Evolutionary conservation across 2,329 filamentous ascomycete genomes (phyloP).

Genomic region (Tricladium varicosporioides): DNA sequence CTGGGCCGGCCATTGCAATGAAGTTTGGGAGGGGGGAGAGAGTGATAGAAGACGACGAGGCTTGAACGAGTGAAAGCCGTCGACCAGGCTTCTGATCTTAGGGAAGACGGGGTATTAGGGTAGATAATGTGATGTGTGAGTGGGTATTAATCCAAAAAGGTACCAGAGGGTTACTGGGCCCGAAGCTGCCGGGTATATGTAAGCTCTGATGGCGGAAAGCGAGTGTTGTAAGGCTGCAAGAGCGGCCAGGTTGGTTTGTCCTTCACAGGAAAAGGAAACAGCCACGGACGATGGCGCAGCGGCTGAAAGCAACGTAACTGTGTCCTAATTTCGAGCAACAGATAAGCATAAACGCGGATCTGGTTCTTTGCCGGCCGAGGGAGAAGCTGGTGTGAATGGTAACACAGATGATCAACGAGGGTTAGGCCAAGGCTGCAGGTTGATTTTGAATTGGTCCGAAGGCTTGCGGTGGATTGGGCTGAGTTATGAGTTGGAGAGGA

Average conservation of each 20-base stretch:
- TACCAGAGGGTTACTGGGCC: constrained; percentile 18
- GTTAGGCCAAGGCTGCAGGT: constrained; percentile 20
- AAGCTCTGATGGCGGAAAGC: constrained; percentile 26
- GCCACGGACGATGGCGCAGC: constrained; percentile 24
- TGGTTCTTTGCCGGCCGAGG: constrained; percentile 1
- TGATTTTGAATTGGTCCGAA: constrained; percentile 24
- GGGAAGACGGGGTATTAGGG: constrained; percentile 13
- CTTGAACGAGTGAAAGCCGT: constrained; percentile 38
- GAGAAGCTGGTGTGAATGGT: background rate
- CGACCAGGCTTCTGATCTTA: constrained; percentile 27
- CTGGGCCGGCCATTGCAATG: constrained; percentile 80
- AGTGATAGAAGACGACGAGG: constrained; percentile 35
- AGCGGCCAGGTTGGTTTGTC: constrained; percentile 14
- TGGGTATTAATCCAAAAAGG: constrained; percentile 18
- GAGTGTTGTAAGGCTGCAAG: constrained; percentile 32
- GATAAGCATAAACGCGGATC: constrained; percentile 27
- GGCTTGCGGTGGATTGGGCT: constrained; percentile 29
- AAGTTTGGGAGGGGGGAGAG: constrained; percentile 23
- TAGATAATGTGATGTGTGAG: constrained; percentile 10
- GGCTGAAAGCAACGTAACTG: constrained; percentile 32
- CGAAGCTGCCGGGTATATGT: constrained; percentile 31
- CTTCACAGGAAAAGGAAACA: constrained; percentile 14
- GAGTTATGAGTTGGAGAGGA: constrained; percentile 23
- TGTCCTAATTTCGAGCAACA: constrained; percentile 21
- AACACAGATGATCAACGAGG: constrained; percentile 16